Base-by-base conservation (phyloP, 1,284 basidiomycete genomes). In the Acaromyces ingoldii region DNA sequence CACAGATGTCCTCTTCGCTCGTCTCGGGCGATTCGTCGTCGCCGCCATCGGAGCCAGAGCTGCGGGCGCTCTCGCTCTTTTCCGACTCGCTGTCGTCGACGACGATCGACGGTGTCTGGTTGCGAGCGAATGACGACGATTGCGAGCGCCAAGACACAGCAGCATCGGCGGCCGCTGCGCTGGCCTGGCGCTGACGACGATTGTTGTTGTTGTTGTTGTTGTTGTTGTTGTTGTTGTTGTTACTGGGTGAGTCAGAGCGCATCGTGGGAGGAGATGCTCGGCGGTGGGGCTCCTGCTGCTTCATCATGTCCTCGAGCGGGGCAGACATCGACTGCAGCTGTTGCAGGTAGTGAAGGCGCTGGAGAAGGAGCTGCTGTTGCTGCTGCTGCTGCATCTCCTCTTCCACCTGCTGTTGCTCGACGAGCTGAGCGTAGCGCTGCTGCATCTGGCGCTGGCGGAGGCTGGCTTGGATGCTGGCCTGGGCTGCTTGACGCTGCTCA, bases 51-150 rank as follows among this genome's bases (percentile, higher is more conserved):
- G 40, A 31, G 15, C 58, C 54, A 15, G 59, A 65, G 54, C 53
- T 29, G 31, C 42, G 26, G 13, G 33, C 30, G 21, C 9, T 17
- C 28, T 40, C 38, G 40, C 33, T 53, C 10, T 55, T 52, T 39
- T 67, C 65, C 34, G 63, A 65, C 28, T 57, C 67, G 41, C 57
- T 62, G 55, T 67, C 65, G 44, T 70, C 67, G 31, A 65, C 67
- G 29, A 65, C 65, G 25, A 66, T 65, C 33, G 63, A 58, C 6
- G 65, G 67, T 10, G 61, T 64, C 52, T 59, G 50, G 44, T 13
- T 26, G 22, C 15, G 28, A 3, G 13, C 22, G 11, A 30, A 17
- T 6, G 30, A 25, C 9, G 29, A 9, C 11, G 61, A 55, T 25
- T 56, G 60, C 24, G 62, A 60, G 6, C 61, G 61, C 52, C 56